Base-by-base conservation (phyloP, 2,329 filamentous ascomycete genomes). In the Claviceps paspali region DNA sequence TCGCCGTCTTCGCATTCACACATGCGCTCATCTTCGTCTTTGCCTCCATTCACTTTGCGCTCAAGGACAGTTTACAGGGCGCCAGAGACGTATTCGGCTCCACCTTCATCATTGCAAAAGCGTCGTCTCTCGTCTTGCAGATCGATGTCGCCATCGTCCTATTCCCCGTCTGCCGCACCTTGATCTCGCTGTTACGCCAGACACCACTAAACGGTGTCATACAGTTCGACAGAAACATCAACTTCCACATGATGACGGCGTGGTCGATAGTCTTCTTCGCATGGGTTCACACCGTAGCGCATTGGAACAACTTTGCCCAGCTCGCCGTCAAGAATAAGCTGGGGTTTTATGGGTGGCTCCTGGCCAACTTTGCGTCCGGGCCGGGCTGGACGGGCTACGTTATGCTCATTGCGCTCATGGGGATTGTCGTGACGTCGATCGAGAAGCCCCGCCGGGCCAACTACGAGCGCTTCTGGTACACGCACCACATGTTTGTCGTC, bases 201-300 rank as follows among this genome's bases (percentile, higher is more conserved):
- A 91, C 83, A 6, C 81, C 83, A 6, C 66, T 91, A 39, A 87
- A 88, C 56, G 82, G 83, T 47, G 83, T 91, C 52, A 80, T 92
- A 47, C 83, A 85, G 48, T 86, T 91, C 58, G 82, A 86, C 63
- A 87, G 86, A 67, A 86, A 87, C 61, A 86, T 87, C 55, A 83
- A 81, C 31, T 88, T 91, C 60, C 83, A 91, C 64, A 88, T 84
- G 61, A 76, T 70, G 34, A 82, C 82, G 19, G 83, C 81, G 5
- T 91, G 82, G 82, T 86, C 82, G 18, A 86, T 92, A 50, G 78
- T 91, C 46, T 85, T 88, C 61, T 92, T 83, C 58, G 83, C 82
- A 10, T 86, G 81, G 79, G 72, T 88, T 1, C 84, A 91, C 60
- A 87, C 81, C 14, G 75, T 88, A 50, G 80, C 83, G 22, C 83